Conservation (phyloP, 768 basidiomycete genomes). For the Boletus tylopilopsis region DNA sequence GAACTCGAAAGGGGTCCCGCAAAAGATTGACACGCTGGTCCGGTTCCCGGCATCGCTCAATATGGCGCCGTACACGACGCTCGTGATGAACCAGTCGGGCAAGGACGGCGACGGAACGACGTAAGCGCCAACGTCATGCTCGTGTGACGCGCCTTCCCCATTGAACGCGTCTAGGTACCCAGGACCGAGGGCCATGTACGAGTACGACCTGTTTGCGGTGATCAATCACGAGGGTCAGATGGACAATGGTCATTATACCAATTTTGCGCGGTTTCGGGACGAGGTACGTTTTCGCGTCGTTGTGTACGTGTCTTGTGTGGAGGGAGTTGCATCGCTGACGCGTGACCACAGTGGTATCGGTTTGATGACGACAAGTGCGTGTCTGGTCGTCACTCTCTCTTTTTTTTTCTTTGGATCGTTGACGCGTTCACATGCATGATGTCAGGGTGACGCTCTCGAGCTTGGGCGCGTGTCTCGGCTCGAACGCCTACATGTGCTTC, state of each 20-base stretch:
- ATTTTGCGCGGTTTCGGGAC: constrained; percentile 78
- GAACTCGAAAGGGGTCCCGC: constrained; percentile 63
- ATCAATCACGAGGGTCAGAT: constrained; percentile 94
- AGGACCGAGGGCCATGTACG: constrained; percentile 68
- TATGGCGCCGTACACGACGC: constrained; percentile 84
- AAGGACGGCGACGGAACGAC: constrained; percentile 36
- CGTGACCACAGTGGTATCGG: constrained; percentile 69
- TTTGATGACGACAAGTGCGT: constrained; percentile 92
- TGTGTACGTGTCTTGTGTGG: background rate
- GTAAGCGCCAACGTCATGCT: constrained; percentile 16
- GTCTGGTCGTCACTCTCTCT: background rate
- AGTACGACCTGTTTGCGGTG: constrained; percentile 90
- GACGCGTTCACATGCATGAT: background rate
- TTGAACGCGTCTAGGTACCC: constrained; percentile 36
- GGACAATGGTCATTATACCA: constrained; percentile 93
- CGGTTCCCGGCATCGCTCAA: constrained; percentile 81
- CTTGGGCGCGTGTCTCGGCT: constrained; percentile 62
- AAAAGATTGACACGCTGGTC: constrained; percentile 82
- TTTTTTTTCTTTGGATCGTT: too few species aligned
- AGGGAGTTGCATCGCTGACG: background rate
- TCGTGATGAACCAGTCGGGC: constrained; percentile 48
- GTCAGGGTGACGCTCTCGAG: constrained; percentile 70
- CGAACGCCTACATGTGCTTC: constrained; percentile 91
- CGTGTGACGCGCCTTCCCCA: background rate
- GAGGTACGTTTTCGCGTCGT: constrained; percentile 52